Percentiles rank a stretch among this genome's conserved stretches.
Conservation (phyloP, 2,329 filamentous ascomycete species). For the Exophiala aquamarina region DNA sequence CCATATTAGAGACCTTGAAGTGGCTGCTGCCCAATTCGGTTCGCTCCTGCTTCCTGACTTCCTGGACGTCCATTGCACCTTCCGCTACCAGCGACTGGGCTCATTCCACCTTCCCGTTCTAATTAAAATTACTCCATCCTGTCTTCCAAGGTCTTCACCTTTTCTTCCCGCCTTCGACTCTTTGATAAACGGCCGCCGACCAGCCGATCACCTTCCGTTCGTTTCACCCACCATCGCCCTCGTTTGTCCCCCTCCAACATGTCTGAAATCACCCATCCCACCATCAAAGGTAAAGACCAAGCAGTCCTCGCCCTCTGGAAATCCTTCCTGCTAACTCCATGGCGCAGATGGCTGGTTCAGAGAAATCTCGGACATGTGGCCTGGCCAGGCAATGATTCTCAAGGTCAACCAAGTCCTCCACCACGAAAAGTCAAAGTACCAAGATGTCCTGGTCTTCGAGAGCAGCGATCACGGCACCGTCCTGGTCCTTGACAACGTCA, state of each 20-base stretch:
- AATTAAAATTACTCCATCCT: too few relatives aligned
- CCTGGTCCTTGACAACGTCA: slow-evolving; percentile 96
- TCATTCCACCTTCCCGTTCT: too few relatives aligned
- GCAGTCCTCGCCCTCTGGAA: background rate
- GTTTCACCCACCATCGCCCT: background rate
- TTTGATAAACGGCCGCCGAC: too few relatives aligned
- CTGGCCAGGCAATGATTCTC: slow-evolving; percentile 97
- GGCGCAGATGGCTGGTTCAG: slow-evolving; percentile 97
- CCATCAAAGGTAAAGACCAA: slow-evolving; percentile 65
- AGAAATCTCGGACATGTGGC: slow-evolving; percentile 99
- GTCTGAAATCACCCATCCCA: slow-evolving; percentile 71
- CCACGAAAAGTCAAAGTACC: slow-evolving; percentile 99
- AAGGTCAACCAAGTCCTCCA: slow-evolving; percentile 97
- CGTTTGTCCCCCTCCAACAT: slow-evolving; percentile 41
- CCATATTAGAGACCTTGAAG: too few relatives aligned
- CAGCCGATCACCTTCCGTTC: too few relatives aligned
- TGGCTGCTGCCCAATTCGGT: too few relatives aligned
- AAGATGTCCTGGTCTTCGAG: slow-evolving; percentile 98
- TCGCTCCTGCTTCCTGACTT: too few relatives aligned
- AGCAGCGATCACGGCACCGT: slow-evolving; percentile 96
- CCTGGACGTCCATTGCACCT: too few relatives aligned
- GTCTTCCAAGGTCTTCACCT: too few relatives aligned
- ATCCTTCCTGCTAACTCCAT: slow-evolving; percentile 1
- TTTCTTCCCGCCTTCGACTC: too few relatives aligned
- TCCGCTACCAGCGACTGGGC: too few relatives aligned